Evolutionary conservation across 2,329 filamentous ascomycete genomes (phyloP), one percentile per base, ranked within the genome.

Genomic region (Trichoderma cornu-damae): DNA sequence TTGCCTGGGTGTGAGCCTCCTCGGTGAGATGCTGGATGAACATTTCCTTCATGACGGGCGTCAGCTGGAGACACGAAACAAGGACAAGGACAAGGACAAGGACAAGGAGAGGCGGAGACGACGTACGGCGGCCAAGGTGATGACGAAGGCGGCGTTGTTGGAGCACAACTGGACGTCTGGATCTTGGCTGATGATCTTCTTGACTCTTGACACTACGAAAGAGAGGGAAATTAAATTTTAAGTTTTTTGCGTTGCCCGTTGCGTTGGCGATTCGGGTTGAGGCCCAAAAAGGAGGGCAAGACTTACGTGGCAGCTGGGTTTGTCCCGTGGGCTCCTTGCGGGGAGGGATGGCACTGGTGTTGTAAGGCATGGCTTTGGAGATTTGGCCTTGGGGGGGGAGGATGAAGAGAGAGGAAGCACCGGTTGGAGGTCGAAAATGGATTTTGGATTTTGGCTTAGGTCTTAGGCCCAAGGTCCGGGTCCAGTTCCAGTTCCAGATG

Each of bases 121-220:
- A 69, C 80, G 63, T 73, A 89, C 88, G 3, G 94, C 92, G 20
- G 94, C 94, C 60, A 96, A 81, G 1, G 93, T 92, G 66, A 97
- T 95, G 58, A 93, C 86, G 71, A 97, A 97, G 18, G 92, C 89
- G 54, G 93, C 93, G 68, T 96, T 96, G 72, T 92, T 96, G 46
- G 92, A 96, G 72, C 90, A 96, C 69, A 89, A 83, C 61, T 78
- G 79, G 61, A 96, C 88, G 61, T 96, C 93, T 42, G 89, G 85
- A 72, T 99, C 94, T 58, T 90, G 82, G 48, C 85, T 82, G 60
- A 99, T 90, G 69, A 99, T 96, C 75, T 96, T 96, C 75, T 96
- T 96, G 59, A 99, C 90, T 66, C 94, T 85, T 16, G 94, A 89
- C 57, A 97, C 94, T 97, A 62, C 18, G 32, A 2, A 28, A 12